phyloP scores from a whole-genome alignment of 140 eudicot species.

The Anethum foeniculum region DNA sequence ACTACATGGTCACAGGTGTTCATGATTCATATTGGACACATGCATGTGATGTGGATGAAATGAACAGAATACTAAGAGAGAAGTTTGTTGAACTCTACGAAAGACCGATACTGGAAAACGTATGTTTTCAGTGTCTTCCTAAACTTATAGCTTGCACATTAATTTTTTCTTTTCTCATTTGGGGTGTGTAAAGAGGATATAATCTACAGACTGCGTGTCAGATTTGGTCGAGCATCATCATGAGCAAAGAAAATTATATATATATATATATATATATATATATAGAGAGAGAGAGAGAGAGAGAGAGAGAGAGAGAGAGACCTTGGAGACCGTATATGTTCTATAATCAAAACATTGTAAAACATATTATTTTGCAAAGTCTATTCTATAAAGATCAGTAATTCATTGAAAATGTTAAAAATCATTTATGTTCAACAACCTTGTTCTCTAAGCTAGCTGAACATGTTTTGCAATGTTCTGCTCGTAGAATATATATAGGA shows the following conservation, averaged over 20 bases:
- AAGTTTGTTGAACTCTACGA: slow-evolving; percentile 90
- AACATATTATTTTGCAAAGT: too few relatives aligned
- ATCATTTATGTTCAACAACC: too few relatives aligned
- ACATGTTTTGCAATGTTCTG: too few relatives aligned
- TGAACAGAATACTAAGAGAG: slow-evolving; percentile 75
- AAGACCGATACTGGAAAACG: slow-evolving; percentile 67
- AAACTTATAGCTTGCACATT: background rate
- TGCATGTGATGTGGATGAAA: slow-evolving; percentile 79
- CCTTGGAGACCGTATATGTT: too few relatives aligned
- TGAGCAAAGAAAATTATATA: background rate
- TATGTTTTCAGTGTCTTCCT: slow-evolving; percentile 20
- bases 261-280: too few relatives aligned
- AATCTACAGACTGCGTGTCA: background rate
- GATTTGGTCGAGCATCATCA: background rate
- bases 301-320: too few relatives aligned
- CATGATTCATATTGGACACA: slow-evolving; percentile 99
- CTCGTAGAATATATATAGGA: too few relatives aligned
- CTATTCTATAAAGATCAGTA: too few relatives aligned
- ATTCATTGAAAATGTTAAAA: too few relatives aligned
- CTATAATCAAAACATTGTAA: too few relatives aligned
- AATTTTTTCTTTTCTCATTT: background rate
- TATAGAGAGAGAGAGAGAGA: too few relatives aligned
- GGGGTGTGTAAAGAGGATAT: background rate
- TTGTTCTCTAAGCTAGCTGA: too few relatives aligned
- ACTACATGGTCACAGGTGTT: slow-evolving; percentile 46